phyloP scores from a whole-genome alignment of 106 monocot species.

The Ottelia alismoides region DNA sequence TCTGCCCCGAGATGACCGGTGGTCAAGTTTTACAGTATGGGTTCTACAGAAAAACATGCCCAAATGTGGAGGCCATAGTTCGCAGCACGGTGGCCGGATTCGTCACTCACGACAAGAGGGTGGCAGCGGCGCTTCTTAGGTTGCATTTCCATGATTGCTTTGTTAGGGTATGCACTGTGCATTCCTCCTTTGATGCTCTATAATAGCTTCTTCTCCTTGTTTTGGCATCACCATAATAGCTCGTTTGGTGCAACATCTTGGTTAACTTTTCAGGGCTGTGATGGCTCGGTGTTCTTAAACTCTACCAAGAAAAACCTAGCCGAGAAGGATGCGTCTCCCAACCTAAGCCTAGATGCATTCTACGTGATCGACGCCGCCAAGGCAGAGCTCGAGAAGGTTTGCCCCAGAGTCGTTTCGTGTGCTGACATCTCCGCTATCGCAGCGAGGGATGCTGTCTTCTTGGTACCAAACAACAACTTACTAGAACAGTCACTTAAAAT shows the following conservation, averaged over 20 bases:
- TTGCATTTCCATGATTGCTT: slow-evolving; percentile 12
- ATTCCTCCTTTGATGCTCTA: no score
- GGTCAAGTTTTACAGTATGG: no score
- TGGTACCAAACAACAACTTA: no score
- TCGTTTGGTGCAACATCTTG: no score
- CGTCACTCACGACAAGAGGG: not conserved
- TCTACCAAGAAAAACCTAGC: no score
- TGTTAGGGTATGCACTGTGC: slow-evolving; percentile 10
- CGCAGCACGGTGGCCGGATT: not conserved
- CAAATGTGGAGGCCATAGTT: slow-evolving; percentile 2
- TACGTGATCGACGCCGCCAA: no score
- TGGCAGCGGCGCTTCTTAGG: slow-evolving; percentile 4
- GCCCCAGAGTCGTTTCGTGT: slow-evolving; percentile 36
- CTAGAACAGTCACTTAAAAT: no score
- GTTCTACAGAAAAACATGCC: slow-evolving; percentile 5
- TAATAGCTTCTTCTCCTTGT: no score
- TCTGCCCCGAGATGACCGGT: no score
- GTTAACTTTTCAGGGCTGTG: slow-evolving; percentile 52
- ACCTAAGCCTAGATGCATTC: no score
- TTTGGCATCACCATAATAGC: no score
- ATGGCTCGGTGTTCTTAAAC: slow-evolving; percentile 45
- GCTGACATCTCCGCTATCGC: slow-evolving; percentile 43
- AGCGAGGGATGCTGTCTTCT: slow-evolving; percentile 42
- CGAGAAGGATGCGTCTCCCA: slow-evolving; percentile 48
- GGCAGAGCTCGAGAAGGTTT: no score